Base-by-base conservation (phyloP, 2,329 filamentous ascomycete species). In the Alternaria alternata region DNA sequence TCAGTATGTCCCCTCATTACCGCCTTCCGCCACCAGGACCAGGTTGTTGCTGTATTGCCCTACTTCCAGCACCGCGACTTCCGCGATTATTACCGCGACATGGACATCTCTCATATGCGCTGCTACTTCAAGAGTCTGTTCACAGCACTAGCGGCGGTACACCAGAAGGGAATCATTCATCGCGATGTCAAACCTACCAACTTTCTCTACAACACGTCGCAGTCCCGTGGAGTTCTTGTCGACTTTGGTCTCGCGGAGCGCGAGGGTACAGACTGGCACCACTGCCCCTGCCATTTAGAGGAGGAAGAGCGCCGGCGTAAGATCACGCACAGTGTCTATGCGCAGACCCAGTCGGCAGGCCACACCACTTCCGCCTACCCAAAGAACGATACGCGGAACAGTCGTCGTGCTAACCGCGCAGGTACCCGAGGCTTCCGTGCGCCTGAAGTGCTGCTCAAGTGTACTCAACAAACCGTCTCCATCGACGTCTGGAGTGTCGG, bases 171-270 rank as follows among this genome's bases (percentile, higher is more conserved):
- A 41, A 98, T 99, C 61, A 86, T 99, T 20, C 95, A 99, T 76
- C 89, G 94, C 65, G 94, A 98, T 75, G 97, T 98, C 76, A 98
- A 98, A 75, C 95, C 95, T 6, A 99, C 96, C 22, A 98, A 98
- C 75, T 98, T 98, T 71, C 86, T 98, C 39, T 98, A 98, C 80
- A 93, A 96, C 66, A 92, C 92, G 0, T 82, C 88, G 11, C 88
- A 89, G 43, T 88, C 89, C 70, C 89, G 92, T 56, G 95, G 95
- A 41, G 94, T 99, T 2, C 86, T 99, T 0, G 95, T 99, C n/a
- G 95, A 99, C 75, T 99, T 99, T 81, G 95, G 95, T n/a, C 86
- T 99, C 16, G 95, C 95, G 36, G 95, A 99, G 78, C 77, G 84
- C 38, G 81, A 86, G 72, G 84, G 91, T 22, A 88, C 88, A 24